Conservation (phyloP, 2,329 filamentous ascomycete genomes). For the Exophiala oligosperma region DNA sequence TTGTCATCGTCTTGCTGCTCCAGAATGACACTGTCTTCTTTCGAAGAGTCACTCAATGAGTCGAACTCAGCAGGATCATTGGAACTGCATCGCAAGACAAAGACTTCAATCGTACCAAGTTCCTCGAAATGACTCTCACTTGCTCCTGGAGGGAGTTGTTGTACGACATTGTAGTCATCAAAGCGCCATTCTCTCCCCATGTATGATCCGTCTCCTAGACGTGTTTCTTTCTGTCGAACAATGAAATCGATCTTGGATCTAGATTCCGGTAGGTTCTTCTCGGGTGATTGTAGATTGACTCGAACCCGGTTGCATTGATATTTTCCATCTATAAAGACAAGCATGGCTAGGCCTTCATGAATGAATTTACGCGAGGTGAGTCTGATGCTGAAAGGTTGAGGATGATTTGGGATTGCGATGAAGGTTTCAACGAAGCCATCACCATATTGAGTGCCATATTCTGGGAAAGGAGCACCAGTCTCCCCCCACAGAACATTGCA, state of each 20-base stretch:
- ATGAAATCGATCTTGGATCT: constrained; percentile 49
- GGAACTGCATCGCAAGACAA: constrained; percentile 32
- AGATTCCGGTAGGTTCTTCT: constrained; percentile 28
- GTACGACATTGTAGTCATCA: constrained; percentile 45
- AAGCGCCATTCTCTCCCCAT: constrained; percentile 56
- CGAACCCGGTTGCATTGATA: constrained; percentile 60
- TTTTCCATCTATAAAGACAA: constrained; percentile 58
- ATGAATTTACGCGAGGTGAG: constrained; percentile 53
- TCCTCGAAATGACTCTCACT: constrained; percentile 29
- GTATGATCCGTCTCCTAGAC: constrained; percentile 46
- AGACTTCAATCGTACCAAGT: constrained; percentile 34
- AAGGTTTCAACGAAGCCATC: constrained; percentile 55
- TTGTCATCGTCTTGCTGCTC: constrained; percentile 15
- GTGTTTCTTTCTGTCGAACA: constrained; percentile 56
- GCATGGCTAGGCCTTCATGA: constrained; percentile 53
- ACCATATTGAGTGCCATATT: constrained; percentile 51
- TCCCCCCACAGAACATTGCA: constrained; percentile 53
- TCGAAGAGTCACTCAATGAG: constrained; percentile 20
- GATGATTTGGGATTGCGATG: constrained; percentile 47
- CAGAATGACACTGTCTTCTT: constrained; percentile 25
- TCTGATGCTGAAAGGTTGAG: constrained; percentile 49
- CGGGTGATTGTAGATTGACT: constrained; percentile 40
- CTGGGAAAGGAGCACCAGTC: constrained; percentile 46
- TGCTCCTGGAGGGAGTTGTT: constrained; percentile 17
- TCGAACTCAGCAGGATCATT: constrained; percentile 7